Evolutionary conservation across 1,139 yeast genomes (phyloP).

Genomic region (Suhomyces yuchorum): DNA sequence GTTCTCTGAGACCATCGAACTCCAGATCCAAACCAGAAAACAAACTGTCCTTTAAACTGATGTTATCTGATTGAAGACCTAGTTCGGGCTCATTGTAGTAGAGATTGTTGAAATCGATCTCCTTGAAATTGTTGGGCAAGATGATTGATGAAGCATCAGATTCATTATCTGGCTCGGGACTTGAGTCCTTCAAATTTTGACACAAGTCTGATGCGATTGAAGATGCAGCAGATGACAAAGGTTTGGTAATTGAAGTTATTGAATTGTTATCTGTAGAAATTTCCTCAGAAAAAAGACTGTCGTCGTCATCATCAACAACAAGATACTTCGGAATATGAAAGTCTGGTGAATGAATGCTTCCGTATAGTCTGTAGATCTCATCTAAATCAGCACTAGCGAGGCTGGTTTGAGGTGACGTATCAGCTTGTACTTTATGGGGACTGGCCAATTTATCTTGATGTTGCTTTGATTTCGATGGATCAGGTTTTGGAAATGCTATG

Average conservation of each 20-base stretch:
- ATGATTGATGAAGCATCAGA: conserved; percentile 9
- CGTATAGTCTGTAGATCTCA: conserved; percentile 8
- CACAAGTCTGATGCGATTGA: background rate
- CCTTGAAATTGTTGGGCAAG: conserved; percentile 1
- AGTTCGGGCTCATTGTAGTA: conserved; percentile 9
- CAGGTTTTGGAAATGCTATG: conserved; percentile 6
- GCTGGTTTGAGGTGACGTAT: conserved; percentile 11
- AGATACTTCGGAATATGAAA: conserved; percentile 16
- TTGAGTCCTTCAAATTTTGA: background rate
- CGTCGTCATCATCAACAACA: conserved; percentile 23
- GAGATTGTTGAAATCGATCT: background rate
- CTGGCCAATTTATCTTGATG: background rate
- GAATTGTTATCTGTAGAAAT: conserved; percentile 5
- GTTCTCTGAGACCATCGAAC: conserved; percentile 6
- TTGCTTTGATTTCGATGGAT: background rate
- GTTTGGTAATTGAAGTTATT: conserved; percentile 2
- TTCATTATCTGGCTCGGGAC: background rate
- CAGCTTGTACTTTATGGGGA: background rate
- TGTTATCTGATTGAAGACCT: conserved; percentile 5
- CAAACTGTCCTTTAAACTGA: conserved; percentile 14
- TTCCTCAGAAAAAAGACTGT: conserved; percentile 27
- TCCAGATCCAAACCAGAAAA: conserved; percentile 13
- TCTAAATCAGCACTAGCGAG: conserved; percentile 6
- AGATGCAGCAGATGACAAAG: conserved; percentile 9
- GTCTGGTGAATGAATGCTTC: conserved; percentile 1